Evolutionary conservation across 2,329 filamentous ascomycete genomes (phyloP).

Genomic region (Colletotrichum orbiculare): DNA sequence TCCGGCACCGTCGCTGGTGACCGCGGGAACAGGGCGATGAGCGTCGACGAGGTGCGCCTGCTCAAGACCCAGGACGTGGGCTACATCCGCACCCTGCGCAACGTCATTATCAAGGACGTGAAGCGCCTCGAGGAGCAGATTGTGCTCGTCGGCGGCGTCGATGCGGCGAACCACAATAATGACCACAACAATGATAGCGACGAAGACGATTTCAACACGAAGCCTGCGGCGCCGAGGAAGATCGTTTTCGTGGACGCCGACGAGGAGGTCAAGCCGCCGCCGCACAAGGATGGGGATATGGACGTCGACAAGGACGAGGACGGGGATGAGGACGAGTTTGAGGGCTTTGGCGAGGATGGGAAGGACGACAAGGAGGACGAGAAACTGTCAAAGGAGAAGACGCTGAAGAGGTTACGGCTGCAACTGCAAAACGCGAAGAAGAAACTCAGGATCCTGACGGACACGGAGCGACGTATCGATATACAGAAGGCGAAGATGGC

Average conservation of each 20-base stretch:
- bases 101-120: slow-evolving; percentile 69
- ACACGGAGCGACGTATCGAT: slow-evolving; percentile 67
- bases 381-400: slow-evolving; percentile 53
- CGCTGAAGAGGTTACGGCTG: slow-evolving; percentile 56
- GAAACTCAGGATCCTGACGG: slow-evolving; percentile 65
- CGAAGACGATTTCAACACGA: slow-evolving; percentile 43
- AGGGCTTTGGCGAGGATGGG: slow-evolving; percentile 36
- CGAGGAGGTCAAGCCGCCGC: slow-evolving; percentile 48
- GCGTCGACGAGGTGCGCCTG: slow-evolving; percentile 67
- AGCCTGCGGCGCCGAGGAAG: slow-evolving; percentile 53
- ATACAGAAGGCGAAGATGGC: slow-evolving; percentile 72
- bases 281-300: slow-evolving; percentile 45
- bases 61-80: slow-evolving; percentile 77
- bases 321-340: slow-evolving; percentile 42
- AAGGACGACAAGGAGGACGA: slow-evolving; percentile 44
- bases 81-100: slow-evolving; percentile 72
- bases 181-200: slow-evolving; percentile 46
- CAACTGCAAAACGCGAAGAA: slow-evolving; percentile 63
- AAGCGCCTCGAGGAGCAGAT: slow-evolving; percentile 64
- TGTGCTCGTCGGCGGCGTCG: slow-evolving; percentile 52
- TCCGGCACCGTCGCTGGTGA: slow-evolving; percentile 68
- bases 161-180: slow-evolving; percentile 50
- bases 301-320: slow-evolving; percentile 40
- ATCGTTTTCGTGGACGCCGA: slow-evolving; percentile 63
- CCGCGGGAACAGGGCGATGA: slow-evolving; percentile 66